phyloP scores from a whole-genome alignment of 73 alveolate genomes.

The Urostyla sp. region DNA sequence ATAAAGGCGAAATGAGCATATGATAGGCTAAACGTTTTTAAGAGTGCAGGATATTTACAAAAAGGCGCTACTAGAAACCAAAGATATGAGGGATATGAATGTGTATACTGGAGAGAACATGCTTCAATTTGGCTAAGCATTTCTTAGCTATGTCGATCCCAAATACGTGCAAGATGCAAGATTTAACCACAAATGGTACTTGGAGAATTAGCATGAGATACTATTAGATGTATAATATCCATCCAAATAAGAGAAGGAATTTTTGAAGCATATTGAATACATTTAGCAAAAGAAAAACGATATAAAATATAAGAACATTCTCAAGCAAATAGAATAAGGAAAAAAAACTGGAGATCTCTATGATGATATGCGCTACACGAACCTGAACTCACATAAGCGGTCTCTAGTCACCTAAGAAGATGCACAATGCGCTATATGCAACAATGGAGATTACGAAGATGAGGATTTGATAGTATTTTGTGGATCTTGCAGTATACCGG shows the following conservation, averaged over 20 bases:
- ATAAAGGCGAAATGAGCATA: not conserved
- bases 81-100: not conserved
- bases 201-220: slow-evolving; percentile 28
- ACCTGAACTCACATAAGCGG: slow-evolving; percentile 1
- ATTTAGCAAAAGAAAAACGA: slow-evolving; percentile 50
- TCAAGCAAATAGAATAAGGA: slow-evolving; percentile 43
- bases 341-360: slow-evolving; percentile 19
- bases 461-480: slow-evolving; percentile 90
- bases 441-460: slow-evolving; percentile 93
- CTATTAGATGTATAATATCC: slow-evolving; percentile 51
- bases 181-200: slow-evolving; percentile 35
- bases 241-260: slow-evolving; percentile 53
- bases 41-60: not conserved
- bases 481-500: slow-evolving; percentile 84
- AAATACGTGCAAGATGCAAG: slow-evolving; percentile 42
- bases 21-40: too few relatives aligned
- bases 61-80: not conserved
- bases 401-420: slow-evolving; percentile 65
- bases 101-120: slow-evolving; percentile 31
- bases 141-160: slow-evolving; percentile 34
- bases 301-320: slow-evolving; percentile 20
- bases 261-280: slow-evolving; percentile 53
- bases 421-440: slow-evolving; percentile 87
- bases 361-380: not conserved
- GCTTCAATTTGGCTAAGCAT: not conserved